Evolutionary conservation across 139 green algal species (phyloP).

Genomic region (Chlamydomonas sp.): DNA sequence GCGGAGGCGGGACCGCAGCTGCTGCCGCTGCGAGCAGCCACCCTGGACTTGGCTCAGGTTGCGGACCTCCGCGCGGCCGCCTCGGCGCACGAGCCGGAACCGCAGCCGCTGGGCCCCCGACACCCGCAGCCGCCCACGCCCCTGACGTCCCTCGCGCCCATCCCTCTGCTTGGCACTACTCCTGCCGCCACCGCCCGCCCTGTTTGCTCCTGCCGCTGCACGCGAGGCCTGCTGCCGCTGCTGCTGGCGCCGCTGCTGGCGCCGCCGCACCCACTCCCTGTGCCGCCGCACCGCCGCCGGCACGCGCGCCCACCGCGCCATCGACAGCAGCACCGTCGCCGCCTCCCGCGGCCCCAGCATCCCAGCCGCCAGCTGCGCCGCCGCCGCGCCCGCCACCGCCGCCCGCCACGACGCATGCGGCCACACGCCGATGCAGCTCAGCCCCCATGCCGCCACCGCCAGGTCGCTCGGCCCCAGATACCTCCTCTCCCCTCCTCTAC

Average conservation of each 20-base stretch:
- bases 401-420: neutral
- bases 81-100: no score
- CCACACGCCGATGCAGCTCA: conserved; percentile 27
- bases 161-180: no score
- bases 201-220: neutral
- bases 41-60: no score
- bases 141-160: no score
- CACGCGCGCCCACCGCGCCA: conserved; percentile 17
- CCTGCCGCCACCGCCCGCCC: neutral
- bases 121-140: no score
- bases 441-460: conserved; percentile 13
- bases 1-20: no score
- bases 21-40: no score
- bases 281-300: neutral
- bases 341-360: conserved; percentile 2
- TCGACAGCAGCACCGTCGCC: conserved; percentile 4
- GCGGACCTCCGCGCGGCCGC: no score
- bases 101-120: no score
- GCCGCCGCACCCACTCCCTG: neutral
- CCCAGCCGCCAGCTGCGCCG: neutral
- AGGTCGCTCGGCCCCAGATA: neutral
- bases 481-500: no score
- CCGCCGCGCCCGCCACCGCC: neutral
- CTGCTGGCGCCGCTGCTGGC: neutral
- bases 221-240: no score